Evolutionary conservation across 768 basidiomycete genomes (phyloP), one percentile per base, ranked within the genome.

Genomic region (Psilocybe azurescens): DNA sequence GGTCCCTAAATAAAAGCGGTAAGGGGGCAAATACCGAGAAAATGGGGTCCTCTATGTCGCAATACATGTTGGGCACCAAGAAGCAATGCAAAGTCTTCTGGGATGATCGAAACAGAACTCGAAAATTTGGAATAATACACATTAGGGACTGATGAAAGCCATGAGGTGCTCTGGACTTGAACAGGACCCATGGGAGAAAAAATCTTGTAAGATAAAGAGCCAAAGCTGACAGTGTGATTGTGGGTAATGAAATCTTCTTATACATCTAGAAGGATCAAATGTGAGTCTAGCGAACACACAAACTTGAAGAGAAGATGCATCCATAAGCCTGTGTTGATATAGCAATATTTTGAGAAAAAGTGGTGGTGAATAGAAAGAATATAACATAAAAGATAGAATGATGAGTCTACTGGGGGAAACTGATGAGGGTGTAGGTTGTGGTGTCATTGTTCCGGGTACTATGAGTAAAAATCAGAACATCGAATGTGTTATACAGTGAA

Each of bases 391-490:
- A 82, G 80, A 60, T 61, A 56, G 56, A 47, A 56, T 61, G 59
- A 71, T 67, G 69, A 39, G 73, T 87, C 83, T 86, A 86, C 73
- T 84, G 78, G 64, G 77, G 66, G 77, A 75, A 57, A 79, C 67
- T 55, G 82, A 73, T 67, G 78, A 49, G 56, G 72, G 70, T 67
- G 78, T 67, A 29, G 80, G 73, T 63, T 83, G 86, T 63, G 86
- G 77, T 50, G 85, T 74, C 81, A 86, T 85, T 38, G 77, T 78
- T 65, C 85, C 81, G 33, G 87, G 86, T 74, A 87, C 84, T 86
- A 62, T 10, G 59, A 56, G 13, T 18, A 30, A 16, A 50, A 41
- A 28, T 49, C 32, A 58, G 49, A 32, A 58, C 52, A 38, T 24
- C 24, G 24, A 49, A 41, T 38, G 39, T 67, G n/a, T 67, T 66